These are phyloP conservation scores for Beauveria caledonica DNA, from an alignment of 2,329 filamentous ascomycete genomes.

Conservation along the genomic window DNA sequence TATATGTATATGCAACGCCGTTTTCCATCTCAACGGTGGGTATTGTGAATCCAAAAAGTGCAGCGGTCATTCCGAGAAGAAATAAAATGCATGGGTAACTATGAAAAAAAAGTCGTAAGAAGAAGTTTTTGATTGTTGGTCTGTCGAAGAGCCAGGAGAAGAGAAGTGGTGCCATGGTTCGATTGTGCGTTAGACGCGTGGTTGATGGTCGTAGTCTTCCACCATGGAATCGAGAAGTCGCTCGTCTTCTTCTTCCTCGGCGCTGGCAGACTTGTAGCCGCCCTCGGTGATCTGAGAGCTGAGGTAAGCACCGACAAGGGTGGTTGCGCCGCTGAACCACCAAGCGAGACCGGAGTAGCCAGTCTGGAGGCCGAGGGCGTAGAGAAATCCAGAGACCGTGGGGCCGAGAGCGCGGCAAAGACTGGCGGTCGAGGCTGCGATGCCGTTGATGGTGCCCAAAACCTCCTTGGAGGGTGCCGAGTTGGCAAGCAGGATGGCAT, in stretches of 20 bases:
- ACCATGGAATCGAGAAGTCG: constrained; percentile 25
- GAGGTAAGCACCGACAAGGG: constrained; percentile 64
- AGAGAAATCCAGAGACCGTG: constrained; percentile 76
- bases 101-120: not conserved
- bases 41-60: constrained; percentile 3
- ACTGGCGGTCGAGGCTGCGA: constrained; percentile 84
- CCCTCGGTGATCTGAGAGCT: constrained; percentile 69
- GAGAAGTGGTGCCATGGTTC: constrained; percentile 10
- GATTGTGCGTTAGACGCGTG: constrained; percentile 20
- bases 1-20: constrained; percentile 2
- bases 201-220: constrained; percentile 23
- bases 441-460: constrained; percentile 86
- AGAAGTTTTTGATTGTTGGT: not conserved
- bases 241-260: constrained; percentile 34
- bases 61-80: not conserved
- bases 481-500: constrained; percentile 82
- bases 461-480: constrained; percentile 76
- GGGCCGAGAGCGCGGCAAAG: constrained; percentile 83
- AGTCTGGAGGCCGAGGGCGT: constrained; percentile 67
- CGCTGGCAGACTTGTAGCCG: constrained; percentile 33
- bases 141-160: constrained; percentile 4
- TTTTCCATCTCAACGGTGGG: constrained; percentile 7
- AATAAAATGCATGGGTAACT: not conserved
- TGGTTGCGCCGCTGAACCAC: constrained; percentile 81
- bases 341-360: constrained; percentile 86